These are phyloP conservation scores for Vicia villosa DNA, from an alignment of 306 rosid genomes.

Conservation along the genomic window DNA sequence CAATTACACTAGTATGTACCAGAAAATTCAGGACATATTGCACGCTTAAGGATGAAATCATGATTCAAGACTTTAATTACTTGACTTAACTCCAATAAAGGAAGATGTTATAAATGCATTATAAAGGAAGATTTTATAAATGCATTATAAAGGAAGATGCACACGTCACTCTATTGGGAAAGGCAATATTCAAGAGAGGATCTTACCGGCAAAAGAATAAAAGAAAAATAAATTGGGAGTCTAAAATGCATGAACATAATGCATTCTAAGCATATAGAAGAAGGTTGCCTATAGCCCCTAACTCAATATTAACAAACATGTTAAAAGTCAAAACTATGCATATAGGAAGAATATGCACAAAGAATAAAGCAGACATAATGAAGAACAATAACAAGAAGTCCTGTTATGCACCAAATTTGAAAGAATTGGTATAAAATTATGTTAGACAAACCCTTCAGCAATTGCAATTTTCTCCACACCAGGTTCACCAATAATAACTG, in stretches of 20 bases:
- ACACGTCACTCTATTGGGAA: conserved; percentile 17
- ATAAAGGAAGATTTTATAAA: no score
- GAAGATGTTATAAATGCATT: conserved; percentile 11
- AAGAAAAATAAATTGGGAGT: conserved; percentile 12
- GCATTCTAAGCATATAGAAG: conserved; percentile 4
- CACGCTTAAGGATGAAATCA: conserved; percentile 13
- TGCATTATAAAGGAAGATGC: not conserved
- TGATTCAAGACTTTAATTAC: conserved; percentile 9
- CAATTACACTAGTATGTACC: not conserved
- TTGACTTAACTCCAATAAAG: conserved; percentile 33
- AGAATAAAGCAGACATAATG: not conserved
- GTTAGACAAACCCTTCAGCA: conserved; percentile 86
- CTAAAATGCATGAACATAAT: not conserved
- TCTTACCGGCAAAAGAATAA: not conserved
- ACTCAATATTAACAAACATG: not conserved
- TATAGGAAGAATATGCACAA: conserved; percentile 16
- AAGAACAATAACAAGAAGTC: not conserved
- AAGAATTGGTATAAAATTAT: conserved; percentile 1
- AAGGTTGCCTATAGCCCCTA: conserved; percentile 3
- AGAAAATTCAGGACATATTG: not conserved
- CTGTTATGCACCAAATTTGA: not conserved
- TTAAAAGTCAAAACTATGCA: conserved; percentile 1
- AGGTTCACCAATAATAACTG: conserved; percentile 97
- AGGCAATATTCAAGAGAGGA: no score
- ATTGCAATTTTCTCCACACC: conserved; percentile 99